Conservation (phyloP, 2,329 filamentous ascomycete genomes). For the Lachnellula cervina region DNA sequence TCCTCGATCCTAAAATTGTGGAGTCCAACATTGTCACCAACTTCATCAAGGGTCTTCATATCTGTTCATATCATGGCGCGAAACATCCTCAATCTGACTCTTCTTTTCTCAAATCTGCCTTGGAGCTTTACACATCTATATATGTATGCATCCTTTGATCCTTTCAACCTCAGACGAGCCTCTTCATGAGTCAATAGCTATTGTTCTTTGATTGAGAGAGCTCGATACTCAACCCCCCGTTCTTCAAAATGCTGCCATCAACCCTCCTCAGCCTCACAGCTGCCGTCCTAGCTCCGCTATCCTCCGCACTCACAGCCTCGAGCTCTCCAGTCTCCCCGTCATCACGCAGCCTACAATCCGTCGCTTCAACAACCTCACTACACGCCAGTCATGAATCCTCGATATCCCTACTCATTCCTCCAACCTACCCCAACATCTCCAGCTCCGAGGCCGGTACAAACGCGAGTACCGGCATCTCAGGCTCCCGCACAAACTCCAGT, state of each 20-base stretch:
- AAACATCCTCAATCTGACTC: background rate
- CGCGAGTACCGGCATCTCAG: no score
- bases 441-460: background rate
- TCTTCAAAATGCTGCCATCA: slow-evolving; percentile 4
- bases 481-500: background rate
- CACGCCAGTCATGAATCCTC: background rate
- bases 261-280: background rate
- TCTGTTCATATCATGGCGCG: background rate
- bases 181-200: no score
- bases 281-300: no score
- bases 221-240: background rate
- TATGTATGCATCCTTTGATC: no score
- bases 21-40: background rate
- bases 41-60: background rate
- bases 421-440: background rate
- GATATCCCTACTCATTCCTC: background rate
- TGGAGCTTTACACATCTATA: no score
- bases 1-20: background rate
- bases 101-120: no score
- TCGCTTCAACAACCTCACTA: background rate
- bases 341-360: background rate
- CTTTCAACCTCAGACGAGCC: no score
- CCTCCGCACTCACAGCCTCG: no score
- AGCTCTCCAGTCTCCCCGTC: background rate
- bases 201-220: background rate